Base-by-base conservation (phyloP, 768 basidiomycete genomes). In the Russula vinacea region DNA sequence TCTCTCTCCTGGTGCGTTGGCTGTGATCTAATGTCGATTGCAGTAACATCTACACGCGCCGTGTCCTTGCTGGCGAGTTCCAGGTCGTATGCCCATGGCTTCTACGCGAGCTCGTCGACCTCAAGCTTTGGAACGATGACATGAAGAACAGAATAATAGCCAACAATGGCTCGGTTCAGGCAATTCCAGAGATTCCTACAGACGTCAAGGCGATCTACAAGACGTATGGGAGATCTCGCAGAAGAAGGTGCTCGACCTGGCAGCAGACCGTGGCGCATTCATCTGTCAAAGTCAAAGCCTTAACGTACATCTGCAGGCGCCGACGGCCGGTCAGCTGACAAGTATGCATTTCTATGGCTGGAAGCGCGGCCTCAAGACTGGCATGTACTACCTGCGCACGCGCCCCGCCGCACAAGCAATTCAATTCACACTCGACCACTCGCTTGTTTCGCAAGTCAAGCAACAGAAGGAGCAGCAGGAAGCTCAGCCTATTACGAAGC, bases 121-220 rank as follows among this genome's bases (percentile, higher is more conserved):
- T 89, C 60, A 88, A 88, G 39, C 84, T 98, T 8, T 99, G 97
- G 97, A 85, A 98, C 71, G 96, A 99, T 73, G 85, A 91, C 74
- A 98, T 98, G 96, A 97, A 96, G 84, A 95, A 98, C 78, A 89
- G 92, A 83, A 94, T 99, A 76, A 98, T 99, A 70, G 97, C 97
- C 16, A 90, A 96, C 77, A 90, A 94, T 71, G 96, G 90, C 32
- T 90, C 89, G 7, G 76, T 91, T 32, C 93, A 96, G 74, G 91
- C 86, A 73, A 93, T 98, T 69, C 88, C 92, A 32, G 83, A 73
- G 53, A 93, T 98, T 69, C 95, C 96, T 2, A 87, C 86, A 62
- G 85, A 97, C 68, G 82, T 95, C 77, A 98, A 97, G 78, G 90
- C 92, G 0, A 94, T 99, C 78, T 99, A 99, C 86, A 98, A 98